Evolutionary conservation across 768 basidiomycete species (phyloP), one percentile per base, ranked within the genome.

Genomic region (Fomitopsis serialis): DNA sequence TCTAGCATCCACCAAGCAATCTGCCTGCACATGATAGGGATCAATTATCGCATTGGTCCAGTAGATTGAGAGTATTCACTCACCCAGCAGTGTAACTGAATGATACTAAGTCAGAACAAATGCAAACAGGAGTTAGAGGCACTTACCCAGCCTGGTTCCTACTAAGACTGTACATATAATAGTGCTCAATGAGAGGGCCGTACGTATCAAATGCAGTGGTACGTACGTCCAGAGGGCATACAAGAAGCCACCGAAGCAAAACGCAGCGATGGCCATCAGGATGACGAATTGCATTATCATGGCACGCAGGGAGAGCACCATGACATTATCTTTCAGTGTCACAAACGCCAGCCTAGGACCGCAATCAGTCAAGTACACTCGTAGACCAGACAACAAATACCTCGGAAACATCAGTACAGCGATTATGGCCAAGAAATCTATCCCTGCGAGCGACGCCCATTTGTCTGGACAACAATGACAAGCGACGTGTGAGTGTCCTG

Each of bases 1-100:
- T 95, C 90, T 22, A 95, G 77, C 84, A 97, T 90, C 92, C 92
- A 96, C 93, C 92, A 97, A 0, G 87, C 84, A 50, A 95, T 91
- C 25, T 81, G 78, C 22, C 80, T 81, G 24, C 13, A 46, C 19
- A 25, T 17, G n/a, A n/a, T 2, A 32, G 34, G 32, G 48, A 29
- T 40, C 10, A 46, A 4, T 15, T 4, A 5, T 15, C 15, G 19
- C 15, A 40, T 17, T 4, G 15, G 19, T n/a, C 15, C 13, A 36
- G 19, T 9, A 2, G 29, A 5, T 32, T 32, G 6, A 40, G 6
- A 6, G 7, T 22, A 15, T 13, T 40, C 44, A 52, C 65, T 52
- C 57, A 79, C 77, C 76, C 70, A 32, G 64, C 64, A 35, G 65
- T 59, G 54, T 61, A 69, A 46, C 66, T 69, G 42, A 12, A 10